Evolutionary conservation across 768 basidiomycete species (phyloP).

Genomic region (Naganishia kalamii): DNA sequence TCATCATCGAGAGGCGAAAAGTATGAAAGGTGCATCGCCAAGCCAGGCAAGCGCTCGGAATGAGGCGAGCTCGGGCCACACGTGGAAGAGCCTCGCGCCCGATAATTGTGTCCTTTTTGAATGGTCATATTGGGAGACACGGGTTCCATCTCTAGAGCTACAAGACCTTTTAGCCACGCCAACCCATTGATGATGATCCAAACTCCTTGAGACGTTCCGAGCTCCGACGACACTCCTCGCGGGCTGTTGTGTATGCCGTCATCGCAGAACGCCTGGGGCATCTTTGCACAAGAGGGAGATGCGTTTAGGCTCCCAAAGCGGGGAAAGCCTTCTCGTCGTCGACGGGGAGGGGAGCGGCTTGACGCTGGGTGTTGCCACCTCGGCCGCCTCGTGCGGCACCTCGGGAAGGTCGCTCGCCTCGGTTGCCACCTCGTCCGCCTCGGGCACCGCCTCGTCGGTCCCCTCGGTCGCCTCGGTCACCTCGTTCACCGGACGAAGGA

Average conservation of each 20-base stretch:
- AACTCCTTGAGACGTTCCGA: neutral
- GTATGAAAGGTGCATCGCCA: neutral
- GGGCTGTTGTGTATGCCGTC: conserved; percentile 3
- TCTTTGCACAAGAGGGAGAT: neutral
- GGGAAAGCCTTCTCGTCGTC: conserved; percentile 85
- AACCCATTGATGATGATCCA: neutral
- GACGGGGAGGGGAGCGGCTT: conserved; percentile 56
- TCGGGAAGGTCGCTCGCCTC: conserved; percentile 53
- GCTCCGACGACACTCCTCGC: neutral
- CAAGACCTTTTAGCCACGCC: conserved; percentile 11
- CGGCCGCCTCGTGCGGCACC: conserved; percentile 46
- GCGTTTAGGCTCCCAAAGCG: conserved; percentile 54
- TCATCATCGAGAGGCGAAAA: no score
- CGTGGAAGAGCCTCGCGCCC: neutral
- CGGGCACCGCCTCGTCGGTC: conserved; percentile 47
- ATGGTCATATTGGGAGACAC: conserved; percentile 7
- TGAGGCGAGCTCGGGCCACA: no score
- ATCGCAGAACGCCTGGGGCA: neutral
- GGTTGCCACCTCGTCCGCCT: conserved; percentile 43
- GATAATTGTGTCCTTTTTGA: conserved; percentile 1
- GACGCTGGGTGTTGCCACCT: conserved; percentile 26
- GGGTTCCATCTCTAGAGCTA: conserved; percentile 13
- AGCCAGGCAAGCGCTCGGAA: no score
- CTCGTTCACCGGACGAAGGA: conserved; percentile 55
- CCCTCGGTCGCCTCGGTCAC: conserved; percentile 58